These are phyloP conservation scores for Pseudogymnoascus sp. DNA, from an alignment of 2,329 filamentous ascomycete genomes.

Conservation along the genomic window DNA sequence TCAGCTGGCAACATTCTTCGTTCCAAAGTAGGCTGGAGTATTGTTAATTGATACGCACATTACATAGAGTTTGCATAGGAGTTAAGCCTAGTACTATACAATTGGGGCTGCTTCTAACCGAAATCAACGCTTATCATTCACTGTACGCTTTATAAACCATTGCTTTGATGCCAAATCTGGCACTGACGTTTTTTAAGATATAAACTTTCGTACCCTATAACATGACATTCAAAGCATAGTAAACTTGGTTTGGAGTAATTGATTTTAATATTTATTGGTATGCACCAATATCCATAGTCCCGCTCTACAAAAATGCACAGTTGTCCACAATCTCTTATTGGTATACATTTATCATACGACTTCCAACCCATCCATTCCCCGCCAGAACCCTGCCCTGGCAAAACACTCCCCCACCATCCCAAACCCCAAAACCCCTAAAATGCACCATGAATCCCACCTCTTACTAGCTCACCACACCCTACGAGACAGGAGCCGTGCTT, in stretches of 20 bases:
- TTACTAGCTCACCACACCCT: background rate
- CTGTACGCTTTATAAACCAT: background rate
- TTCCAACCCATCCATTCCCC: background rate
- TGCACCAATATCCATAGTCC: background rate
- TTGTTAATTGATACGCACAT: background rate
- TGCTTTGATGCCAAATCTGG: too few relatives aligned
- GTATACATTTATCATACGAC: constrained; percentile 4
- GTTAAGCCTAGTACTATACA: background rate
- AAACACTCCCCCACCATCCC: background rate
- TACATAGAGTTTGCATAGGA: background rate
- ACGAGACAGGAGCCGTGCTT: background rate
- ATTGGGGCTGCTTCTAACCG: background rate
- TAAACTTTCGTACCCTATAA: background rate
- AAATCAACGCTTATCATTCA: background rate
- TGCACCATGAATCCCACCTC: background rate
- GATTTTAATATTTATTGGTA: background rate
- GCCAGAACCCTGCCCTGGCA: background rate
- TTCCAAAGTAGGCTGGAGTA: background rate
- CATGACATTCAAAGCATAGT: background rate
- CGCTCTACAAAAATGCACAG: background rate
- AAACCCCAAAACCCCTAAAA: background rate
- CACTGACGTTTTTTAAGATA: background rate
- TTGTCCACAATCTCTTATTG: background rate
- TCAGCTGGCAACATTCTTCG: background rate
- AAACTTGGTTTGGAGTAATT: background rate